Conservation (phyloP, 192 early-diverging fungal species). For the Coemansia sp. region DNA sequence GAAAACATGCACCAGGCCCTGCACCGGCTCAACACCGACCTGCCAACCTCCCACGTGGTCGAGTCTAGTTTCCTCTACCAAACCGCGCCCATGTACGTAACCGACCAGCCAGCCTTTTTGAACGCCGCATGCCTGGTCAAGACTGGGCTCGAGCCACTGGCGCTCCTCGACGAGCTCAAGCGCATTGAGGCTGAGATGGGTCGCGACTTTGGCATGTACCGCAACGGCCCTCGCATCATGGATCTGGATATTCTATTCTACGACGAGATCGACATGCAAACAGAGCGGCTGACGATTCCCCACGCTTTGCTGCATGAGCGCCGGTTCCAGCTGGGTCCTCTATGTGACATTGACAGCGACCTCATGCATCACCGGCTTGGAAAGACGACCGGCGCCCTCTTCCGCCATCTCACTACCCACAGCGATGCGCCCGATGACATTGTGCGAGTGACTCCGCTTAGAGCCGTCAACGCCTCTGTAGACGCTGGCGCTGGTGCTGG, state of each 20-base stretch:
- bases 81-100: constrained; percentile 94
- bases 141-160: constrained; percentile 76
- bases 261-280: constrained; percentile 73
- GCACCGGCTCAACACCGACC: constrained; percentile 33
- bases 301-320: constrained; percentile 89
- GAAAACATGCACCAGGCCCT: constrained; percentile 82
- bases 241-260: constrained; percentile 98
- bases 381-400: constrained; percentile 70
- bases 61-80: constrained; percentile 98
- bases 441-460: constrained; percentile 56
- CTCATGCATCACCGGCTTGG: constrained; percentile 89
- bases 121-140: constrained; percentile 87
- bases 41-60: constrained; percentile 58
- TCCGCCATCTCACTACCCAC: constrained; percentile 60
- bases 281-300: constrained; percentile 78
- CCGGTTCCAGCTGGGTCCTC: constrained; percentile 91
- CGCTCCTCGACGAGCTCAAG: constrained; percentile 78
- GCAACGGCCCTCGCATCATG: constrained; percentile 90
- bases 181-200: constrained; percentile 84
- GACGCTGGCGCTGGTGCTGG: constrained; percentile 27
- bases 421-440: constrained; percentile 59
- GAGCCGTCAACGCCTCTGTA: constrained; percentile 17
- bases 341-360: constrained; percentile 91
- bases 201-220: constrained; percentile 65
- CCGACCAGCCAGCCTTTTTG: constrained; percentile 89